Evolutionary conservation across 768 basidiomycete genomes (phyloP), one percentile per base, ranked within the genome.

Genomic region (Lentinula aciculospora): DNA sequence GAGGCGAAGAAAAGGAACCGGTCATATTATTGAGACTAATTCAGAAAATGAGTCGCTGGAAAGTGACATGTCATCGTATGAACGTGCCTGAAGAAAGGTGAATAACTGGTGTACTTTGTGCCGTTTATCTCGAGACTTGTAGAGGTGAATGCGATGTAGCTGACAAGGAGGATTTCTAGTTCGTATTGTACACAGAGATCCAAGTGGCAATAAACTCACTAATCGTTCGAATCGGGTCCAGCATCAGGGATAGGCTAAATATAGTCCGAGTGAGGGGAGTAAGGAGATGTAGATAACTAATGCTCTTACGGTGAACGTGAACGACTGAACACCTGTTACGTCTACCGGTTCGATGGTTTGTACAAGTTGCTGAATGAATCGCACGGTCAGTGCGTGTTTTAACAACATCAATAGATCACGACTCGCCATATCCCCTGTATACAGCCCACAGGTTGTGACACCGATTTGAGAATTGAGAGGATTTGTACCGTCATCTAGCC

Each of bases 121-220:
- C 65, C 69, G 39, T 71, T 75, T 51, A 58, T 59, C 47, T 67
- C 67, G 25, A 69, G 62, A 7, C 63, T 64, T 23, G 64, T 72
- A 3, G 77, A 80, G 27, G 68, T 76, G 64, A 90, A 83, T 59
- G 77, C 77, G 60, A 90, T 66, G 68, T 88, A 89, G 62, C 88
- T 90, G 47, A 4, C 29, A 4, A n/a, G 23, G 28, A 6, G 23
- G 40, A 29, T 19, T 59, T 36, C 31, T 47, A 58, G 64, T 4
- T 60, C 19, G 21, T 31, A 44, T 60, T 13, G 12, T 57, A 47
- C 8, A 42, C 13, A 21, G 28, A 28, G 45, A 23, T 2, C 9
- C 9, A 28, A 15, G 62, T 23, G 6, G 21, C 10, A 29, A 29
- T 5, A 55, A 28, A 69, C 84, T 58, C 65, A 88, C 88, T 87